Evolutionary conservation across 768 basidiomycete genomes (phyloP).

Genomic region (Peribolospora baueri): DNA sequence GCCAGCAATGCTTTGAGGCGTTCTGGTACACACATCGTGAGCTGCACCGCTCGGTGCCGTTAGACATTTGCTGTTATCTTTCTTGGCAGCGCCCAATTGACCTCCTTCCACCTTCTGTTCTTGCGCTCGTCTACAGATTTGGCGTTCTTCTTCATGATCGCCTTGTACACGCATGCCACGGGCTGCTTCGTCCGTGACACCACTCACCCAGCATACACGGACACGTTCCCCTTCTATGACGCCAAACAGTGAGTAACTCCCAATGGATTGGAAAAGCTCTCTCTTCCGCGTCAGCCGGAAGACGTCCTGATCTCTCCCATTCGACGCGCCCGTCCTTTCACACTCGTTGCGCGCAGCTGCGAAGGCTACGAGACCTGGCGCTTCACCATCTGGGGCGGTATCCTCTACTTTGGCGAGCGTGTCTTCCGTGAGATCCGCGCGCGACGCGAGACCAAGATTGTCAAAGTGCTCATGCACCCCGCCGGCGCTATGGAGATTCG

Average conservation of each 20-base stretch:
- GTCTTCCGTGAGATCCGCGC: slow-evolving; percentile 62
- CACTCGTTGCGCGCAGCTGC: slow-evolving; percentile 23
- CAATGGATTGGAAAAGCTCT: too few relatives aligned
- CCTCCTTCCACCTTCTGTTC: slow-evolving; percentile 6
- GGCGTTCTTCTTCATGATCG: slow-evolving; percentile 82
- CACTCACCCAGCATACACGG: slow-evolving; percentile 41
- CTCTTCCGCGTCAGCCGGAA: too few relatives aligned
- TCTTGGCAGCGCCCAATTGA: background rate
- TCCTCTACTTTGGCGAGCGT: slow-evolving; percentile 71
- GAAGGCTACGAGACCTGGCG: slow-evolving; percentile 73
- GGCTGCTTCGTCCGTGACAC: slow-evolving; percentile 87
- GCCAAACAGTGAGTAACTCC: slow-evolving; percentile 28
- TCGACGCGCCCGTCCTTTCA: slow-evolving; percentile 7
- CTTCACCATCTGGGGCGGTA: slow-evolving; percentile 69
- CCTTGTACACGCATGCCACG: slow-evolving; percentile 18
- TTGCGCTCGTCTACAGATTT: slow-evolving; percentile 19
- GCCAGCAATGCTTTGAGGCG: slow-evolving; percentile 66
- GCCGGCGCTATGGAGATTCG: slow-evolving; percentile 82
- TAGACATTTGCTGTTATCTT: background rate
- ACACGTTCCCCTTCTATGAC: slow-evolving; percentile 63
- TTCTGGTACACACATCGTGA: slow-evolving; percentile 90
- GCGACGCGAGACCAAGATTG: slow-evolving; percentile 48
- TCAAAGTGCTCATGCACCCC: slow-evolving; percentile 70
- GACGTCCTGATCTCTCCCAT: too few relatives aligned
- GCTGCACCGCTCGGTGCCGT: slow-evolving; percentile 1